Base-by-base conservation (phyloP, 306 rosid species). In the Hylodesmum podocarpum region DNA sequence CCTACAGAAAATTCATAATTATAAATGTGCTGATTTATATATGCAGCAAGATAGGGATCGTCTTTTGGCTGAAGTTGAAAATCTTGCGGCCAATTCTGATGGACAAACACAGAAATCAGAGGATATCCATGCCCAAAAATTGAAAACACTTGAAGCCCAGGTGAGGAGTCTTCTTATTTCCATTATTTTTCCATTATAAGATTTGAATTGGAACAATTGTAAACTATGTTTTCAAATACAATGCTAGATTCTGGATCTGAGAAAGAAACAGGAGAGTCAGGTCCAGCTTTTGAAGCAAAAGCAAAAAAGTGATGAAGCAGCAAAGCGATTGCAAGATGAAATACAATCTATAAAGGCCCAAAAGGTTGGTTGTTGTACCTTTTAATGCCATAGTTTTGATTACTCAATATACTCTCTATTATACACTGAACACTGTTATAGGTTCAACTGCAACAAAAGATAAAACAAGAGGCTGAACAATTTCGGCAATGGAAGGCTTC, bases 401-500 rank as follows among this genome's bases (percentile, higher is more conserved):
- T 16, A 54, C 40, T 13, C 29, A 21, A 70, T 62, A 70, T 36
- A 54, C 58, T 4, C 6, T 57, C 36, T 49, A 3, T 46, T 55
- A 62, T 44, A 71, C 77, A 31, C 37, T 63, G 22, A 64, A 80
- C 22, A 73, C 50, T 31, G 21, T 77, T 29, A 39, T 61, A 94
- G 98, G 98, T 87, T 81, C 98, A 94, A 77, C 80, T 94, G 85
- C 98, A 94, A 88, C 94, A 94, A 29, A 91, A 78, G 80, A 94
- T 94, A 85, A 94, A 94, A 86, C 98, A 94, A 86, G 98, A 94
- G 85, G 96, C 97, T 10, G 98, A 94, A 86, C 98, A 94, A 77
- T 94, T 91, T 83, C 96, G 98, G 81, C 98, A 91, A 72, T 94
- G 98, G 98, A 94, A 91, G 88, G 97, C 97, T 41, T 88, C 94